Evolutionary conservation across 352 stramenopile species (phyloP), one percentile per base, ranked within the genome.

Genomic region (Vaucheria bursata): DNA sequence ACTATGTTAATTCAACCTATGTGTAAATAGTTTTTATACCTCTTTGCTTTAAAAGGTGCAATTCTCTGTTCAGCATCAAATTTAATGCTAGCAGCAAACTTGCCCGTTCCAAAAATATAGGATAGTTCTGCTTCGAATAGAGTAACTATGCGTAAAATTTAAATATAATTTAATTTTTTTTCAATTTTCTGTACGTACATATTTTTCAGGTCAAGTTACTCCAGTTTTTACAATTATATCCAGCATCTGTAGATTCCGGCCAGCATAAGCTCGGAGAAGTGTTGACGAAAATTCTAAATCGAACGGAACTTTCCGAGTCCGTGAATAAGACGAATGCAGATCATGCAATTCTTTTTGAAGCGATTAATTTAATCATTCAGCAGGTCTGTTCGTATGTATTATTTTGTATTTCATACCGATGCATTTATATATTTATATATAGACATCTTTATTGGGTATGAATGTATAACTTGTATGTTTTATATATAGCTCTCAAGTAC

Each of bases 281-380:
- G 49, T 87, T 98, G 68, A 89, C 88, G 0, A 93, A 91, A 31
- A 95, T 98, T 71, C 80, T 98, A 18, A 92, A 89, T 3, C 89
- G 93, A 36, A 94, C 92, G 74, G 83, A 96, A 79, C 69, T 85
- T 4, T 86, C 87, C 2, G 89, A 93, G 65, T 92, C 85, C 37
- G 90, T 93, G 67, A 95, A 95, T 85, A 98, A 98, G 86, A 97
- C 94, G 78, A 98, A 98, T 85, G 94, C 93, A 5, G 90, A 96
- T 68, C 95, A 98, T 84, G 89, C 93, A 1, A 90, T 98, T 70
- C 84, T 98, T 33, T 98, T 98, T 73, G 95, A 98, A 87, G 93
- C 94, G 4, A 91, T 98, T 32, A 98, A 98, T 86, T 86, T 98
- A 5, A 95, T 98, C 81, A 95, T 97, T 45, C 75, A 80, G 38